A percentile compares a stretch with the other conserved stretches of the same genome.
These are phyloP conservation scores for Trifolium subterraneum DNA, from an alignment of 306 rosid genomes.

Conservation along the genomic window DNA sequence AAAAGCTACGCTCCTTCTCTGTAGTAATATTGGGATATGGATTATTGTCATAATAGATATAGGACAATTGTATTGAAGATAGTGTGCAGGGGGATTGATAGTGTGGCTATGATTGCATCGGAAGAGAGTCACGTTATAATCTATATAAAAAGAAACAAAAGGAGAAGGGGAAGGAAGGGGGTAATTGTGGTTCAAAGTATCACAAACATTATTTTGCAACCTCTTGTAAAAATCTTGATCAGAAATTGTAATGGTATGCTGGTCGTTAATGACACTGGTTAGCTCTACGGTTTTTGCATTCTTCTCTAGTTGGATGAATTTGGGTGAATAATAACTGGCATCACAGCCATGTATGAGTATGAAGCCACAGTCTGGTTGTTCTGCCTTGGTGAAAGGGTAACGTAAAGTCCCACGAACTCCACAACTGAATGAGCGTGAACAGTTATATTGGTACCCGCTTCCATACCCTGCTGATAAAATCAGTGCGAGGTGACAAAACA, in stretches of 20 bases:
- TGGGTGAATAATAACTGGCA: not conserved
- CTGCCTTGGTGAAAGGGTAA: constrained; percentile 49
- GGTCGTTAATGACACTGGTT: not conserved
- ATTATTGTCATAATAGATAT: constrained; percentile 26
- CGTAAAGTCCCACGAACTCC: constrained; percentile 7
- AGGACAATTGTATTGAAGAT: not conserved
- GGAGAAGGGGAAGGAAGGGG: constrained; percentile 27
- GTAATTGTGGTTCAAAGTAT: not conserved
- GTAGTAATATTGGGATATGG: not conserved
- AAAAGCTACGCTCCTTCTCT: not conserved
- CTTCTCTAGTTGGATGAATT: constrained; percentile 31
- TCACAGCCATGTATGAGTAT: constrained; percentile 28
- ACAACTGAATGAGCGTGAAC: constrained; percentile 41
- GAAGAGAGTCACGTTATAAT: constrained; percentile 30
- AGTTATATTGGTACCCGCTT: not conserved
- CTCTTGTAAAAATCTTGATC: constrained; percentile 15
- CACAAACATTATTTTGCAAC: constrained; percentile 15
- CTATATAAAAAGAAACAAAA: constrained; percentile 5
- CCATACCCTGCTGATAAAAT: constrained; percentile 27
- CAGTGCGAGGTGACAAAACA: constrained; percentile 5
- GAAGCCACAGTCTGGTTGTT: constrained; percentile 43
- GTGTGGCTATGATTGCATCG: constrained; percentile 35
- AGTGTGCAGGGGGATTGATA: not conserved
- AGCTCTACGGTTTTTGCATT: not conserved
- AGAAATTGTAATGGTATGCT: not conserved